phyloP scores from a whole-genome alignment of 1,284 basidiomycete species.

The Pseudozyma sp. region DNA sequence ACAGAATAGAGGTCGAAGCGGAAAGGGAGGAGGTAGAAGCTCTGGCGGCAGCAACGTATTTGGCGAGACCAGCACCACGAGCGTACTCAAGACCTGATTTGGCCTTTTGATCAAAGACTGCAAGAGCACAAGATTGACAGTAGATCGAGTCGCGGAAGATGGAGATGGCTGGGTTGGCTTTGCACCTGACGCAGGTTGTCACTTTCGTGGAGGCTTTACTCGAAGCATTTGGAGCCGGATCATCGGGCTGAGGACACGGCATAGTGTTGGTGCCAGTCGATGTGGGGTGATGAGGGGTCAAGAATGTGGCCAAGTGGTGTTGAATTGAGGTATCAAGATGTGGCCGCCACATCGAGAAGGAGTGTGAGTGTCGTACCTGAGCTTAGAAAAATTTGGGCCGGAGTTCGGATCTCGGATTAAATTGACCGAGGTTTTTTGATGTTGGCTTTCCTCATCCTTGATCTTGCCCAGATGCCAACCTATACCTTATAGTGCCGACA shows the following conservation, averaged over 20 bases:
- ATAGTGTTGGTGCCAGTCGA: constrained; percentile 9
- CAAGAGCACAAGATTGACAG: constrained; percentile 50
- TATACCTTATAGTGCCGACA: background rate
- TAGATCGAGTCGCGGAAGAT: constrained; percentile 57
- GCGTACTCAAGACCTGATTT: constrained; percentile 54
- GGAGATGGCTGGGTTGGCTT: constrained; percentile 25
- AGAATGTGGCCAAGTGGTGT: background rate
- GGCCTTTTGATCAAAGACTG: constrained; percentile 55
- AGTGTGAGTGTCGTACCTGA: constrained; percentile 14
- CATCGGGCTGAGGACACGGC: constrained; percentile 49
- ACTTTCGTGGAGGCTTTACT: background rate
- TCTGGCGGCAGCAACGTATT: constrained; percentile 39
- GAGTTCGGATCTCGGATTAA: constrained; percentile 28
- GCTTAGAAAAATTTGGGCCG: constrained; percentile 28
- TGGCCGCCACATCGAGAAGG: constrained; percentile 5
- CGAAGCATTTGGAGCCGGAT: constrained; percentile 8
- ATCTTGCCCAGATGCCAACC: background rate
- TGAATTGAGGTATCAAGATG: background rate
- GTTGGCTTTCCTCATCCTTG: background rate
- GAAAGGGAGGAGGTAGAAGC: background rate
- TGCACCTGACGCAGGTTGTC: constrained; percentile 54
- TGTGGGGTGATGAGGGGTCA: background rate
- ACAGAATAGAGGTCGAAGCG: background rate
- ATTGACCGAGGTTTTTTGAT: background rate
- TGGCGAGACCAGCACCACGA: constrained; percentile 54